phyloP scores from a whole-genome alignment of 108 stramenopile genomes.

The Chaetoceros tenuissimus region DNA sequence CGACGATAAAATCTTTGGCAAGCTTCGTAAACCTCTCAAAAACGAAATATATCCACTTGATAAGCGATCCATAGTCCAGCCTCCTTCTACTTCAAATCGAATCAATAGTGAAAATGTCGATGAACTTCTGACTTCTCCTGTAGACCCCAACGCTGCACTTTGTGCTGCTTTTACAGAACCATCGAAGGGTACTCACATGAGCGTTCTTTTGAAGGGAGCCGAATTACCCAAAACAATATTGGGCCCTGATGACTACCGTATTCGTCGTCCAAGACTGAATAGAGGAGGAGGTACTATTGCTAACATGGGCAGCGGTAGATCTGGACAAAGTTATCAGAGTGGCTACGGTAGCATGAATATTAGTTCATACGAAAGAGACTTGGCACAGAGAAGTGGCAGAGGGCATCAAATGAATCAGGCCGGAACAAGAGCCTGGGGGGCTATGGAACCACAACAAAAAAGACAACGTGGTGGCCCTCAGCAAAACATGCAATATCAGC shows the following conservation, averaged over 20 bases:
- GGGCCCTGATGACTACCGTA: slow-evolving; percentile 56
- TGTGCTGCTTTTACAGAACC: slow-evolving; percentile 83
- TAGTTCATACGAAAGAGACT: slow-evolving; percentile 65
- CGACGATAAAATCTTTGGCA: slow-evolving; percentile 55
- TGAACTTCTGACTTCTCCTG: slow-evolving; percentile 37
- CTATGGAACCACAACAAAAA: slow-evolving; percentile 77
- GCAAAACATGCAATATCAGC: slow-evolving; percentile 4
- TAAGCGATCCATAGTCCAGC: slow-evolving; percentile 35
- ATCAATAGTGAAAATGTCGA: slow-evolving; percentile 39
- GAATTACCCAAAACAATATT: slow-evolving; percentile 43
- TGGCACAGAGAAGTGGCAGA: slow-evolving; percentile 63
- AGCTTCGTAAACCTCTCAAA: slow-evolving; percentile 60
- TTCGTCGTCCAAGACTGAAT: slow-evolving; percentile 70
- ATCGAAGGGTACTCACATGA: slow-evolving; percentile 53
- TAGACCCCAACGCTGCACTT: slow-evolving; percentile 51
- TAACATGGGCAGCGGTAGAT: slow-evolving; percentile 52
- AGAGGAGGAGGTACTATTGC: slow-evolving; percentile 77
- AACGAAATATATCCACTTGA: slow-evolving; percentile 59
- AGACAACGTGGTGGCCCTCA: slow-evolving; percentile 15
- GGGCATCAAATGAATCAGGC: slow-evolving; percentile 77
- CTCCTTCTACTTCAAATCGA: slow-evolving; percentile 39
- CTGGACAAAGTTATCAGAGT: slow-evolving; percentile 52
- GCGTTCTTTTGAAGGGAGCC: slow-evolving; percentile 58
- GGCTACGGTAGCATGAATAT: slow-evolving; percentile 86
- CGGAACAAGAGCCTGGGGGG: slow-evolving; percentile 77